Percentiles rank a stretch among this genome's conserved stretches.
Evolutionary conservation across 164 flowering plant genomes (phyloP).

Genomic region (Protea cynaroides): DNA sequence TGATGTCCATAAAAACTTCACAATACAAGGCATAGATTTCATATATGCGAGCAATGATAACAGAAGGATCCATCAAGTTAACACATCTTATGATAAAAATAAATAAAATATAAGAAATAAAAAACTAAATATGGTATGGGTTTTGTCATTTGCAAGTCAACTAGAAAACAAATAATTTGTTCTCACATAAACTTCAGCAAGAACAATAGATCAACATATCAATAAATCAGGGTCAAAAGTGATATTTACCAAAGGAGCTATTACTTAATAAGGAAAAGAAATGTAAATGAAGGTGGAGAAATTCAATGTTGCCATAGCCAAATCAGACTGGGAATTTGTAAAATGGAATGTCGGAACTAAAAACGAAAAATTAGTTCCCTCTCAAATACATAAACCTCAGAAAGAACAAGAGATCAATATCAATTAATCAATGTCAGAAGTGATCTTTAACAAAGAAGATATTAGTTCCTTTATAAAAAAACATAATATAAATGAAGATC

Average conservation of each 20-base stretch:
- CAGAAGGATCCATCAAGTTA: neutral
- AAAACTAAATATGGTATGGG: neutral
- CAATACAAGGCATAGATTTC: neutral
- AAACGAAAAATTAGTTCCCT: neutral
- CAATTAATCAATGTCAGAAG: neutral
- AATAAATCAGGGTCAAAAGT: neutral
- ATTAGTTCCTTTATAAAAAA: neutral
- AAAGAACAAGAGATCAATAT: neutral
- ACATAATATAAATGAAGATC: too few species aligned
- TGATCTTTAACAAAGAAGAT: neutral
- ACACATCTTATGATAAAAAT: neutral
- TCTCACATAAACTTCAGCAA: neutral
- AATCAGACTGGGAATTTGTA: too few species aligned
- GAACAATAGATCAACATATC: neutral
- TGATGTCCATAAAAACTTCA: too few species aligned
- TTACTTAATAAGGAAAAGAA: neutral
- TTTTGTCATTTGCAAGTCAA: neutral
- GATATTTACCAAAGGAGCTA: neutral
- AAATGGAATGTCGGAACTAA: too few species aligned
- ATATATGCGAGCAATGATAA: neutral
- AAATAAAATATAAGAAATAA: neutral
- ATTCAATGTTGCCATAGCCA: too few species aligned
- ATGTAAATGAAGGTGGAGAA: too few species aligned
- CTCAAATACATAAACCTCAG: neutral
- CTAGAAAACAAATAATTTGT: neutral